A percentile compares a stretch with the other conserved stretches of the same genome.
Evolutionary conservation across 192 early-diverging fungal genomes (phyloP).

Genomic region (Thamnidium elegans): DNA sequence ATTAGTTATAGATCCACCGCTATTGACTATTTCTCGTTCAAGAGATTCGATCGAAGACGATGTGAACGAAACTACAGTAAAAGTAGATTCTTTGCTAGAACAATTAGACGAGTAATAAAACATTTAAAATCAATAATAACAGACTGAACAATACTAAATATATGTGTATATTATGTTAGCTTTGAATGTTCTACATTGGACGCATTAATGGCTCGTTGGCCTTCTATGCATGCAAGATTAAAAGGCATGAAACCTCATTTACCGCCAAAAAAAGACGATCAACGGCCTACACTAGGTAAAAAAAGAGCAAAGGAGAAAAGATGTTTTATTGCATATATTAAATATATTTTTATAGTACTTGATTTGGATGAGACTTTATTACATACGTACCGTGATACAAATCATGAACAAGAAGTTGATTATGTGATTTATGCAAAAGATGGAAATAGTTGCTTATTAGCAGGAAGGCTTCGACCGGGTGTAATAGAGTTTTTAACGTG

Average conservation of each 20-base stretch:
- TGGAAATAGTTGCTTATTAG: slow-evolving; percentile 21
- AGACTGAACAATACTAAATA: background rate
- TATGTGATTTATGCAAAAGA: slow-evolving; percentile 34
- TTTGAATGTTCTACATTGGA: slow-evolving; percentile 34
- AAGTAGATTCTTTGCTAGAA: slow-evolving; percentile 32
- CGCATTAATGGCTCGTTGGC: slow-evolving; percentile 38
- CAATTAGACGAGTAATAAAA: slow-evolving; percentile 35
- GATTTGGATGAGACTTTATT: slow-evolving; percentile 40
- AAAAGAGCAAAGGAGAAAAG: background rate
- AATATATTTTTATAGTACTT: slow-evolving; percentile 17
- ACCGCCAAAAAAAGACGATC: slow-evolving; percentile 35
- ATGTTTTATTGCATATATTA: background rate
- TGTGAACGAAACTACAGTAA: slow-evolving; percentile 6
- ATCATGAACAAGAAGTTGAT: slow-evolving; percentile 22
- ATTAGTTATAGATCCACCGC: slow-evolving; percentile 23
- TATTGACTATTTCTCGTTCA: slow-evolving; percentile 23
- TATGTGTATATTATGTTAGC: slow-evolving; percentile 1
- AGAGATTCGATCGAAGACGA: slow-evolving; percentile 16
- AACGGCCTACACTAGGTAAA: slow-evolving; percentile 35
- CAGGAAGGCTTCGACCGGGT: slow-evolving; percentile 34
- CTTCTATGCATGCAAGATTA: slow-evolving; percentile 32
- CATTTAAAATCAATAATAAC: background rate
- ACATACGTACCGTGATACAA: slow-evolving; percentile 32
- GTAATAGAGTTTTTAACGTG: slow-evolving; percentile 31
- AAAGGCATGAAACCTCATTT: slow-evolving; percentile 34